Conservation (phyloP, 2,329 filamentous ascomycete species). For the Pseudocercospora fuligena region DNA sequence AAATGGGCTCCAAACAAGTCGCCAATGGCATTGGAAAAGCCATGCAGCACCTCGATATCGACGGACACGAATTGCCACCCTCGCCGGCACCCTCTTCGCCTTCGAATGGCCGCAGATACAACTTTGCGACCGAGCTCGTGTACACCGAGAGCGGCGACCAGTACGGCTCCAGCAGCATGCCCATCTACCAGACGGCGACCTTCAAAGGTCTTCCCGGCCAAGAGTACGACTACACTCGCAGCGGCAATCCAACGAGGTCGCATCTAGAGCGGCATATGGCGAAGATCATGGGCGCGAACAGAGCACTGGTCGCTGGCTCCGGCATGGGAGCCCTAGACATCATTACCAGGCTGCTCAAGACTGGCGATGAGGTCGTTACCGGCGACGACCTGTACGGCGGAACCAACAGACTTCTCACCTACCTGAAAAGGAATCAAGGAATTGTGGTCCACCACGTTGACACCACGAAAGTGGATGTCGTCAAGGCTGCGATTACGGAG, state of each 20-base stretch:
- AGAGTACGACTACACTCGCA: constrained; percentile 98
- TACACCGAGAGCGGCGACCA: constrained; percentile 96
- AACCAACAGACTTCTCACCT: constrained; percentile 90
- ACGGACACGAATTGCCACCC: constrained; percentile 83
- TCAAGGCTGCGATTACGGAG: constrained; percentile 68
- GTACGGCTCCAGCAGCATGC: constrained; percentile 93
- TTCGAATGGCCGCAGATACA: constrained; percentile 83
- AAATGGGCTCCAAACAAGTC: constrained; percentile 34
- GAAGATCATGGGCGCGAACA: constrained; percentile 96
- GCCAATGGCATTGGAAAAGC: constrained; percentile 47
- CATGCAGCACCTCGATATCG: constrained; percentile 68
- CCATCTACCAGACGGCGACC: constrained; percentile 96
- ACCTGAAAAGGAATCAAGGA: constrained; percentile 83
- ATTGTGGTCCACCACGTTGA: constrained; percentile 97
- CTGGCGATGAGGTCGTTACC: constrained; percentile 95
- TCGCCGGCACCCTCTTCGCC: constrained; percentile 94
- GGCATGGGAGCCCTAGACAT: constrained; percentile 98
- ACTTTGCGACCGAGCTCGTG: constrained; percentile 92
- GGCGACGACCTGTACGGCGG: constrained; percentile 97
- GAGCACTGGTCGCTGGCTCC: constrained; percentile 89
- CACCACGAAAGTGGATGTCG: constrained; percentile 77
- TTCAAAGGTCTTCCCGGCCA: constrained; percentile 86
- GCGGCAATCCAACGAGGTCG: constrained; percentile 93
- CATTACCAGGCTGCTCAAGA: constrained; percentile 85
- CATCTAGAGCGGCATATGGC: constrained; percentile 95